Base-by-base conservation (phyloP, 1,139 yeast species). In the Protomyces gravidus region DNA sequence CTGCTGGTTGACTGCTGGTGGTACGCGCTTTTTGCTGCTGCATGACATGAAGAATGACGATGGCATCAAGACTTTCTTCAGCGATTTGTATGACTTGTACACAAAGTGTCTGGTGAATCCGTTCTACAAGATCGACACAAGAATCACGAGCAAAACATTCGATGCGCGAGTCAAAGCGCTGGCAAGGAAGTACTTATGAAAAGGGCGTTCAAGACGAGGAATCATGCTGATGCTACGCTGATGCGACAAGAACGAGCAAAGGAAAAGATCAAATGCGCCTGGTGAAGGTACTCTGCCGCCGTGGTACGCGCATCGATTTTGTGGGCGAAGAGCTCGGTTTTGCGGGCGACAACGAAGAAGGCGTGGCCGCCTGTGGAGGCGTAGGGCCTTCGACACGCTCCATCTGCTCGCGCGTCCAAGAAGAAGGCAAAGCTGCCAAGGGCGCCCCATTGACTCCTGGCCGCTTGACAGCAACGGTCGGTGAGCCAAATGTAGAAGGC, bases 81-180 rank as follows among this genome's bases (percentile, higher is more conserved):
- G 79, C 55, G 97, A 90, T 63, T 80, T 87, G 15, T 87, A 90
- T 71, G 98, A 92, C 67, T 74, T 90, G 55, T 92, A 90, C 67
- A 89, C 87, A 33, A 92, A 90, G 73, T 83, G 92, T 17, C 72
- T 88, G 55, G 75, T 92, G 75, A 88, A 86, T 65, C 98, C 98
- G 1, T 92, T 92, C 69, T 92, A 89, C 70, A 77, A 80, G 58
- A 81, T 83, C 47, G 86, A 88, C 68, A 86, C 84, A 64, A 84
- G 90, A 1, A 87, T 92, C 33, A 76, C 80, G 30, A 83, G 87
- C 51, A 83, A 86, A 0, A 82, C 80, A 26, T 92, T 92, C 71
- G 97, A 92, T 72, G 72, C 81, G 63, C 82, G 84, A 67, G 85
- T 92, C 48, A 82, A 85, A 68, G 73, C 78, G 40, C 71, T 86